phyloP scores from a whole-genome alignment of 768 basidiomycete genomes.

The Trametes cinnabarina region DNA sequence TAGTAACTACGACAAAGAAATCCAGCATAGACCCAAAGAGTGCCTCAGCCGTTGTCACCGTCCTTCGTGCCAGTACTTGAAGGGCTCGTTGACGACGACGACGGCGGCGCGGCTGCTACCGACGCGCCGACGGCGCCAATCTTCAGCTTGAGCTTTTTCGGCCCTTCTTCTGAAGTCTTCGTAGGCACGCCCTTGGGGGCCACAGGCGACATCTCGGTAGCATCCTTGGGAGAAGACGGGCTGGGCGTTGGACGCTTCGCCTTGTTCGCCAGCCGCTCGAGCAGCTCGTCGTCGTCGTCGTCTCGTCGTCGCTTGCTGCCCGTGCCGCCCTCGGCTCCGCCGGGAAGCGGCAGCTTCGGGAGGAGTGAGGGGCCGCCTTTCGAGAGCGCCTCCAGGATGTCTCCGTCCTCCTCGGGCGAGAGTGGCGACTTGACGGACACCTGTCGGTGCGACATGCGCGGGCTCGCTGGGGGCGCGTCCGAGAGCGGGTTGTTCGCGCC shows the following conservation, averaged over 20 bases:
- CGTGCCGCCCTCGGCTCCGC: background rate
- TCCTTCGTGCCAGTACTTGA: constrained; percentile 71
- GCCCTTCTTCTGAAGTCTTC: constrained; percentile 52
- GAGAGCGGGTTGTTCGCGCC: background rate
- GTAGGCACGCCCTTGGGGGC: constrained; percentile 29
- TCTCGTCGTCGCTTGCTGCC: constrained; percentile 36
- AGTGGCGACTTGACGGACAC: constrained; percentile 18
- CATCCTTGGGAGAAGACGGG: constrained; percentile 46
- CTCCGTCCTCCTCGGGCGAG: constrained; percentile 53
- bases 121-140: constrained; percentile 50
- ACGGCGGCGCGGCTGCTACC: constrained; percentile 30
- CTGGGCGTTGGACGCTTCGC: constrained; percentile 37
- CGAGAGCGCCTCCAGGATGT: constrained; percentile 54
- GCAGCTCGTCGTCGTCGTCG: constrained; percentile 66
- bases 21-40: constrained; percentile 7
- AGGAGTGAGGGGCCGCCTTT: constrained; percentile 27
- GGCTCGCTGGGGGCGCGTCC: constrained; percentile 24
- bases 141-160: constrained; percentile 75
- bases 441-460: constrained; percentile 41
- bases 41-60: constrained; percentile 62
- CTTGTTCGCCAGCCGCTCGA: constrained; percentile 60
- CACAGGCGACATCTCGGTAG: constrained; percentile 17
- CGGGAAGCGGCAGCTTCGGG: constrained; percentile 15
- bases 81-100: constrained; percentile 42
- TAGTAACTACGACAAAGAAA: constrained; percentile 15